Evolutionary conservation across 768 basidiomycete genomes (phyloP).

Genomic region (Boletus tylopilopsis): DNA sequence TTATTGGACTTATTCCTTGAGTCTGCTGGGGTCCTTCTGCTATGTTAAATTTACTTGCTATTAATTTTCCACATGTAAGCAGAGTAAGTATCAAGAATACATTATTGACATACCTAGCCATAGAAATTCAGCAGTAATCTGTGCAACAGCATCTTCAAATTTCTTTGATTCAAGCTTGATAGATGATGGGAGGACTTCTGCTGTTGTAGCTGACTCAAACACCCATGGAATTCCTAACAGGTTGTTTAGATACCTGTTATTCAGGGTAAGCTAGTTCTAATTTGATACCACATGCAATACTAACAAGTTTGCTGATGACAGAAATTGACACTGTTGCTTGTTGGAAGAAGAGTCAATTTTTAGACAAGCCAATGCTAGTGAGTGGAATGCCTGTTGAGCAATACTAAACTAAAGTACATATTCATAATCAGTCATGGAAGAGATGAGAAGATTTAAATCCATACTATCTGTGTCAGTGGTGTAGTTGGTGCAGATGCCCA

Average conservation of each 20-base stretch:
- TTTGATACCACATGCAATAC: not conserved
- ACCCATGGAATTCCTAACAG: not conserved
- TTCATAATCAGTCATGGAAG: not conserved
- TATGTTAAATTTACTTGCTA: not conserved
- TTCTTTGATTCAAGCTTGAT: not conserved
- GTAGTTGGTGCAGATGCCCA: conserved; percentile 3
- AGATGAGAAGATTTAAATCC: not conserved
- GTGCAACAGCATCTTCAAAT: conserved; percentile 6
- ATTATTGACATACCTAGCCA: conserved; percentile 7
- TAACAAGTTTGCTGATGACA: not conserved
- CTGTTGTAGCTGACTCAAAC: not conserved
- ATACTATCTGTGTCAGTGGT: not conserved
- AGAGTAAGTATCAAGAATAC: not conserved
- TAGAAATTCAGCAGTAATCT: not conserved
- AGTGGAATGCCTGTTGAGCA: not conserved
- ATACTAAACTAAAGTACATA: not conserved
- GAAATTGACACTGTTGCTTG: not conserved
- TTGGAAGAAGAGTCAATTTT: not conserved
- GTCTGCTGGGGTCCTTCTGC: not conserved
- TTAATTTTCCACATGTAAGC: not conserved
- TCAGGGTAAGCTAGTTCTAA: not conserved
- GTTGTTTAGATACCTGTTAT: conserved; percentile 1
- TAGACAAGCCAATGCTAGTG: not conserved
- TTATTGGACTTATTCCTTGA: not conserved
- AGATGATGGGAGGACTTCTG: not conserved